Conservation (phyloP, 2,329 filamentous ascomycete genomes). For the Talaromyces sp. region DNA sequence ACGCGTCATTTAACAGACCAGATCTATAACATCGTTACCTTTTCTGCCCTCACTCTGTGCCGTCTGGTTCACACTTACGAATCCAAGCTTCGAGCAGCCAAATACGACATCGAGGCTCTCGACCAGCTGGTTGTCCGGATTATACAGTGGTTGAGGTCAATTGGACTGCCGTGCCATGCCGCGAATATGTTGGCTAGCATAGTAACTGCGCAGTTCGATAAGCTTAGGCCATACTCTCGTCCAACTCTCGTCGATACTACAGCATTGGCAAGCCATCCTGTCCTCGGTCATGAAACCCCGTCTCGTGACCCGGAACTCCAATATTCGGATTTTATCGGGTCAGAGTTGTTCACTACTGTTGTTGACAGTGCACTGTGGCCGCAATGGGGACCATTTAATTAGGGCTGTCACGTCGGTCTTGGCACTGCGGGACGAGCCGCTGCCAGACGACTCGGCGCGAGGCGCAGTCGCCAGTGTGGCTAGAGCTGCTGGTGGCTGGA, state of each 20-base stretch:
- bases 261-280: neutral
- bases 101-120: constrained; percentile 28
- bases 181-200: constrained; percentile 37
- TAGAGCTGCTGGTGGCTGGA: neutral
- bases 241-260: neutral
- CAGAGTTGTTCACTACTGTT: constrained; percentile 4
- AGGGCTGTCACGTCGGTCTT: neutral
- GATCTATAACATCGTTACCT: constrained; percentile 45
- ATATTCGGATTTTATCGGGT: constrained; percentile 1
- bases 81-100: constrained; percentile 20
- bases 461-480: neutral
- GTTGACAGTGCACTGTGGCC: constrained; percentile 4
- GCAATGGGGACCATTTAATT: constrained; percentile 1
- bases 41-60: constrained; percentile 25
- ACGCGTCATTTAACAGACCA: constrained; percentile 43
- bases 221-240: neutral
- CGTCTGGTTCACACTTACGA: constrained; percentile 34
- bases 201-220: constrained; percentile 18
- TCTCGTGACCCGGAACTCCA: neutral
- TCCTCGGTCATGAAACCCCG: neutral
- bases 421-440: neutral
- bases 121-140: constrained; percentile 29
- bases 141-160: constrained; percentile 36
- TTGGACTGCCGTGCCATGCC: constrained; percentile 39
- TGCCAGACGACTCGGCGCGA: neutral